Evolutionary conservation across 192 early-diverging fungal species (phyloP), one percentile per base, ranked within the genome.

Genomic region (Entomortierella parvispora): DNA sequence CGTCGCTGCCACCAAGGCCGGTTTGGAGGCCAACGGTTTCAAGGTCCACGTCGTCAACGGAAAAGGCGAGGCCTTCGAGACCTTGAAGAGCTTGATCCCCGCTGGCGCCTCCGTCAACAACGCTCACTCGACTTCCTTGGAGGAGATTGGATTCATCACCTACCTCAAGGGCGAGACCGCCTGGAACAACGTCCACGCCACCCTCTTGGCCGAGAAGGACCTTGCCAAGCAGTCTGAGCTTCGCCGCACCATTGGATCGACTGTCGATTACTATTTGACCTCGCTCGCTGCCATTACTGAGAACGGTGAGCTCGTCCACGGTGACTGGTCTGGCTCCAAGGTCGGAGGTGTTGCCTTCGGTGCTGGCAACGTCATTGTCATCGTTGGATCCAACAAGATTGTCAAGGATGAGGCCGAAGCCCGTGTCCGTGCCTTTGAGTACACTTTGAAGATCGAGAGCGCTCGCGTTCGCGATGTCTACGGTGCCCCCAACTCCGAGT

Each of bases 101-200:
- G 58, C 65, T 17, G 80, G 80, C 25, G 51, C 57, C 37, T 56
- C 48, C 15, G 68, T 80, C 42, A 80, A 67, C 68, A 81, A 79
- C 29, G 80, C 63, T 17, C 77, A 81, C 56, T 80, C 77, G 9
- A 81, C 80, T 9, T 51, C 80, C 2, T 58, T 81, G 34, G 80
- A 79, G 50, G 75, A 81, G 80, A 80, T 81, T n/a, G 80, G 80
- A 2, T 81, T 81, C 62, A 71, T 81, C 40, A 71, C 62, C 54
- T 81, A 79, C 60, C 76, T 81, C 57, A 81, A 79, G 55, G 80
- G 69, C 6, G 77, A 76, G 45, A 69, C 76, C 23, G 52, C 48
- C 44, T 77, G 64, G 71, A 58, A 80, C 65, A 80, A 80, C 51
- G 58, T 80, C 45, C 64, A 69, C 47, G 56, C 67, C 62, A 81